Conservation (phyloP, 202 grass and related monocot genomes). For the Musa balbisiana region DNA sequence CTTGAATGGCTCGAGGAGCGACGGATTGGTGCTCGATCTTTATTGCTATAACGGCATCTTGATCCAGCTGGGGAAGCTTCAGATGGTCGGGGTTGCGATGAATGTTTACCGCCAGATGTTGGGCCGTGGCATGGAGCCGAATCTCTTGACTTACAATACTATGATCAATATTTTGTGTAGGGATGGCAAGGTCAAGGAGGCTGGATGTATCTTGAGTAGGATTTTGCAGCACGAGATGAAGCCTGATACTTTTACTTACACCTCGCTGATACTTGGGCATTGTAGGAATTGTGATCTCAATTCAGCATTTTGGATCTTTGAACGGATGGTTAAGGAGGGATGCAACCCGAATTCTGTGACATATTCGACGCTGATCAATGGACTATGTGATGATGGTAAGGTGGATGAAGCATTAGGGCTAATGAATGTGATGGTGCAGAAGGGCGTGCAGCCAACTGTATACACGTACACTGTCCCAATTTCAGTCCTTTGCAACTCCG, state of each 20-base stretch:
- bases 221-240: conserved; percentile 34
- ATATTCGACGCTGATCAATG: conserved; percentile 37
- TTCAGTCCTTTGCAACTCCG: conserved; percentile 27
- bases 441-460: conserved; percentile 29
- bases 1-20: conserved; percentile 18
- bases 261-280: conserved; percentile 48
- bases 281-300: conserved; percentile 36
- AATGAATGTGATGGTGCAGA: conserved; percentile 35
- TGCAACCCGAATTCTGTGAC: conserved; percentile 41
- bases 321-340: conserved; percentile 30
- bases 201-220: conserved; percentile 34
- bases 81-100: conserved; percentile 33
- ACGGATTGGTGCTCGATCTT: conserved; percentile 29
- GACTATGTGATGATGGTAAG: conserved; percentile 21
- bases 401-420: conserved; percentile 37
- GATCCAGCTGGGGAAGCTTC: conserved; percentile 34
- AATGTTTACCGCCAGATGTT: conserved; percentile 39
- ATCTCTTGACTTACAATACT: conserved; percentile 50
- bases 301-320: conserved; percentile 39
- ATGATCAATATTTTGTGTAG: conserved; percentile 46
- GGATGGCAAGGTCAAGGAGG: conserved; percentile 38
- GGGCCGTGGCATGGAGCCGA: conserved; percentile 24
- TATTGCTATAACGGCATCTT: conserved; percentile 33
- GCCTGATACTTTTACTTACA: conserved; percentile 42
- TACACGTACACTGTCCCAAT: conserved; percentile 36